Evolutionary conservation across 2,329 filamentous ascomycete genomes (phyloP), one percentile per base, ranked within the genome.

Genomic region (Hypomyces perniciosus): DNA sequence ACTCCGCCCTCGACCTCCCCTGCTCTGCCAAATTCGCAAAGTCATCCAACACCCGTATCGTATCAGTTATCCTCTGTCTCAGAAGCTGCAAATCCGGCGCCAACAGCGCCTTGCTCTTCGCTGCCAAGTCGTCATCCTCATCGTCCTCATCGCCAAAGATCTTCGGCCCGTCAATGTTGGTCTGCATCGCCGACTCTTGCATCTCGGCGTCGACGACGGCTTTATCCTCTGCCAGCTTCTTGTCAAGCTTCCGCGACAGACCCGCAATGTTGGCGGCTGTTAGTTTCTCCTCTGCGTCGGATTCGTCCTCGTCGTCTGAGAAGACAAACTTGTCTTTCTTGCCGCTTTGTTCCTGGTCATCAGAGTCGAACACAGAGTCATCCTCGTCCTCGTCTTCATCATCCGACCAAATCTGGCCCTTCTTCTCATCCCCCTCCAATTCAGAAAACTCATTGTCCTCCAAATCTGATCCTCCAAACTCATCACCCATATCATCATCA

Each of bases 251-350:
- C 60, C 84, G 79, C 50, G 92, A 91, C 50, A 99, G 74, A 52
- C 93, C 93, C 61, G 86, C 93, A 56, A 99, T 97, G 69, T 99
- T 99, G 56, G 93, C 93, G 2, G 91, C 91, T 46, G 90, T 99
- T 59, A 99, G 79, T 66, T 85, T 86, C 71, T 96, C 91, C 70
- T 96, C 90, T 5, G 83, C 85, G 61, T 95, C 90, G 1, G 87
- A 91, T 46, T 90, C 85, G 57, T 92, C 88, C 60, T 95, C 90
- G 63, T 97, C 92, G 57, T 97, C 93, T 0, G 93, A 97, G 76
- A 95, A 99, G 76, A 96, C 89, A 57, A 85, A 72, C 54, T 68
- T 68, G 58, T 78, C 65, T 70, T 77, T 65, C 68, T 70, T 64
- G 48, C 72, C 72, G 27, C 46, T 29, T 13, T 51, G 48, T 29